A percentile compares a stretch with the other conserved stretches of the same genome.
phyloP scores from a whole-genome alignment of 139 green algal species.

The Picochlorum sp. region DNA sequence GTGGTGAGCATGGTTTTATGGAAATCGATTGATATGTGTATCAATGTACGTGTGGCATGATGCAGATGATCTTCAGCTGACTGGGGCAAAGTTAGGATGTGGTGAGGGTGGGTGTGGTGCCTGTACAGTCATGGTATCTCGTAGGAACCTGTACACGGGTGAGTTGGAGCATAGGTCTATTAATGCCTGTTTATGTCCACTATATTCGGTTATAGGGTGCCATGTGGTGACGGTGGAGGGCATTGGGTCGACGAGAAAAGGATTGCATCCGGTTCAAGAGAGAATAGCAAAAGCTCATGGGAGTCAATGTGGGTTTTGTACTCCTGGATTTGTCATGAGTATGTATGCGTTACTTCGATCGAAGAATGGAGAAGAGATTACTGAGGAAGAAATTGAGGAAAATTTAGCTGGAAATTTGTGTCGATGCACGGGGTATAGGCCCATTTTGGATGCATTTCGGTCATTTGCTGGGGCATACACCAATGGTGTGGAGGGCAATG shows the following conservation, averaged over 20 bases:
- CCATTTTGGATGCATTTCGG: conserved; percentile 95
- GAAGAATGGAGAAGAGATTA: conserved; percentile 36
- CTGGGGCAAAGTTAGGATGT: conserved; percentile 92
- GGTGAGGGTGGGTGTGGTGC: conserved; percentile 92
- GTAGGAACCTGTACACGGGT: conserved; percentile 37
- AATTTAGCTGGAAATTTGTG: conserved; percentile 89
- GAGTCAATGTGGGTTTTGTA: conserved; percentile 97
- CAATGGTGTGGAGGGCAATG: conserved; percentile 41
- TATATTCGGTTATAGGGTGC: conserved; percentile 85
- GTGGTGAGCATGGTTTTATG: neutral
- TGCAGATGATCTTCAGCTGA: conserved; percentile 60
- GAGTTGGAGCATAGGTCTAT: conserved; percentile 64
- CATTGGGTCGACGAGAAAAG: conserved; percentile 68
- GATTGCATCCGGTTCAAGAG: conserved; percentile 88
- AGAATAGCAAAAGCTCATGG: conserved; percentile 79
- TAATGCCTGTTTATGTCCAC: conserved; percentile 90
- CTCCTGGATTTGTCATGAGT: conserved; percentile 95
- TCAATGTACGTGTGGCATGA: neutral
- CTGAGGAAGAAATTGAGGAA: conserved; percentile 86
- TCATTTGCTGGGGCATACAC: conserved; percentile 68
- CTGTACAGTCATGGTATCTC: conserved; percentile 90
- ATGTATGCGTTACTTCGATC: conserved; percentile 86
- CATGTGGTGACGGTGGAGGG: conserved; percentile 92
- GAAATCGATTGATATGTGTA: neutral
- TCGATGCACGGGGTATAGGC: conserved; percentile 92